Conservation (phyloP, 495 filamentous ascomycete genomes). For the Xylaria flabelliformis region DNA sequence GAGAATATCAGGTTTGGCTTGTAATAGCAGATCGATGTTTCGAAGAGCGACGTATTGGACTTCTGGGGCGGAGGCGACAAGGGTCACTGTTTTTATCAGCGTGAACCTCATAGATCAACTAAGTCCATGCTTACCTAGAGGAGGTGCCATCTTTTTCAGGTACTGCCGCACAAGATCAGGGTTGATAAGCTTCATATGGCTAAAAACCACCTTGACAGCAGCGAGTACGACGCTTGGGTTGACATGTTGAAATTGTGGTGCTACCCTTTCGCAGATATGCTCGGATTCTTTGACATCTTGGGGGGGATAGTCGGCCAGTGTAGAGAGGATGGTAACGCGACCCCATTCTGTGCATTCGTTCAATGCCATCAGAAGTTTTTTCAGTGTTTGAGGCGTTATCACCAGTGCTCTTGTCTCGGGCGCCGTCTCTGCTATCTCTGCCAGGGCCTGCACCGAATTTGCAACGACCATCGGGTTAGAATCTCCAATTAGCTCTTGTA, state of each 20-base stretch:
- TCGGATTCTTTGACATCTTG: constrained; percentile 92
- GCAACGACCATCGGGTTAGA: constrained; percentile 99
- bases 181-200: constrained; percentile 89
- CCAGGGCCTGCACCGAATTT: constrained; percentile 91
- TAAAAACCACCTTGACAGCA: constrained; percentile 96
- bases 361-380: constrained; percentile 94
- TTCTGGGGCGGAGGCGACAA: constrained; percentile 93
- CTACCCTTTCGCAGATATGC: constrained; percentile 96
- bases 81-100: constrained; percentile 70
- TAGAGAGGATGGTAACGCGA: constrained; percentile 90
- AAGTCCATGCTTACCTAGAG: constrained; percentile 69
- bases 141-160: constrained; percentile 97
- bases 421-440: constrained; percentile 88
- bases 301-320: constrained; percentile 86
- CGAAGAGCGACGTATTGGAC: constrained; percentile 96
- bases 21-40: constrained; percentile 94
- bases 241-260: constrained; percentile 97
- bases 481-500: constrained; percentile 96
- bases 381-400: constrained; percentile 79
- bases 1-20: constrained; percentile 94
- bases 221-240: constrained; percentile 96
- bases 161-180: constrained; percentile 81
- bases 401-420: constrained; percentile 88
- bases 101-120: neutral
- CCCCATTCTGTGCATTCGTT: constrained; percentile 99